phyloP scores from a whole-genome alignment of 495 filamentous ascomycete species.

The Aspergillus sclerotioniger region DNA sequence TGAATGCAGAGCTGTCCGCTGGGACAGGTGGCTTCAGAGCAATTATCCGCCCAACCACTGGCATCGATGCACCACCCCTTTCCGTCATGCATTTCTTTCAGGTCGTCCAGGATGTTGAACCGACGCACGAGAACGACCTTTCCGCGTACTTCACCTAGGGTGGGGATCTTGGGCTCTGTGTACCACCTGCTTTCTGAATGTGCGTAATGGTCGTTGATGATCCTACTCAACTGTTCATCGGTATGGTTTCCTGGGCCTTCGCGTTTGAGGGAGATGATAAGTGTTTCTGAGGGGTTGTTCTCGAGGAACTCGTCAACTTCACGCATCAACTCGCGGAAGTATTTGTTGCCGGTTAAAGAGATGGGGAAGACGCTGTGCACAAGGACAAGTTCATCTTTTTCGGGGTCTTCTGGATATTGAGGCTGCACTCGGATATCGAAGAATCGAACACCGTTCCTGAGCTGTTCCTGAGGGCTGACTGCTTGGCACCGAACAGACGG shows the following conservation, averaged over 20 bases:
- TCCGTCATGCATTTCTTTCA: conserved; percentile 59
- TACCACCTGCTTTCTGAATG: conserved; percentile 67
- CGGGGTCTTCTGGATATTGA: conserved; percentile 51
- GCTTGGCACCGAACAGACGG: conserved; percentile 94
- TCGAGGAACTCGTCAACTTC: conserved; percentile 73
- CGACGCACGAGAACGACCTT: conserved; percentile 85
- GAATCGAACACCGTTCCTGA: conserved; percentile 90
- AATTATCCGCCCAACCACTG: conserved; percentile 85
- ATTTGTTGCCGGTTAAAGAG: conserved; percentile 66
- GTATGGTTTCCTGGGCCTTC: conserved; percentile 80
- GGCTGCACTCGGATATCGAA: conserved; percentile 84
- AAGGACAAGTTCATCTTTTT: conserved; percentile 57
- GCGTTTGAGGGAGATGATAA: conserved; percentile 87
- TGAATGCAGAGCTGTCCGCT: conserved; percentile 81
- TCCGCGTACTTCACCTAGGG: conserved; percentile 74
- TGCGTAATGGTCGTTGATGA: conserved; percentile 71
- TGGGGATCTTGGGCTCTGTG: conserved; percentile 74
- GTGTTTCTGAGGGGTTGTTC: conserved; percentile 70
- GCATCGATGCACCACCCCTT: conserved; percentile 80
- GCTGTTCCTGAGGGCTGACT: conserved; percentile 69
- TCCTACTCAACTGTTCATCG: conserved; percentile 72
- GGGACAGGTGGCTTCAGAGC: conserved; percentile 66
- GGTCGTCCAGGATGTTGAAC: conserved; percentile 62
- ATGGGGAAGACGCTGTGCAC: conserved; percentile 82
- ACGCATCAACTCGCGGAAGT: conserved; percentile 69